phyloP scores from a whole-genome alignment of 768 basidiomycete genomes.

The Agrocybe chaxingu region DNA sequence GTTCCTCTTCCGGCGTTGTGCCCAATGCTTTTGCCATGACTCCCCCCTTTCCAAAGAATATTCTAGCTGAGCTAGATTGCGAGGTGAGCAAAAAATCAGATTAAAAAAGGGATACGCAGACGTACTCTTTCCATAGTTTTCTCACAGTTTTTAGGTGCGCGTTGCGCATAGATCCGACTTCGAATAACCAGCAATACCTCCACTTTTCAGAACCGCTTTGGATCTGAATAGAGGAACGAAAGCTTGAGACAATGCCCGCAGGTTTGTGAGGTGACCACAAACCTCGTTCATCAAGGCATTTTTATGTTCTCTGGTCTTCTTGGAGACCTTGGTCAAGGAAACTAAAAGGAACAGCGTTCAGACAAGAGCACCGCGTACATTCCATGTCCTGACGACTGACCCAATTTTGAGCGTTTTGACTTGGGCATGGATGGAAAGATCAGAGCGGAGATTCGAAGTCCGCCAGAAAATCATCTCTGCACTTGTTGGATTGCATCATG shows the following conservation, averaged over 20 bases:
- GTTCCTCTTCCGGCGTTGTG: slow-evolving; percentile 81
- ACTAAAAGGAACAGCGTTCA: slow-evolving; percentile 44
- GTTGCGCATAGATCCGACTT: slow-evolving; percentile 95
- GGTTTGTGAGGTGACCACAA: slow-evolving; percentile 16
- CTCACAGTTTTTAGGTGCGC: slow-evolving; percentile 91
- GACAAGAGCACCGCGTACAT: not conserved
- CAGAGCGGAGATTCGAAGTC: slow-evolving; percentile 41
- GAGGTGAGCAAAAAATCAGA: not conserved
- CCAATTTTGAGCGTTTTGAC: slow-evolving; percentile 87
- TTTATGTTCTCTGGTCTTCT: slow-evolving; percentile 94
- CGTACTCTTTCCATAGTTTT: slow-evolving; percentile 89
- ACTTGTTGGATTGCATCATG: slow-evolving; percentile 27
- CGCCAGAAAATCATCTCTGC: slow-evolving; percentile 37
- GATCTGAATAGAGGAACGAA: slow-evolving; percentile 44
- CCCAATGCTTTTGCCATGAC: slow-evolving; percentile 98
- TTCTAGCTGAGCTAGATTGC: slow-evolving; percentile 67
- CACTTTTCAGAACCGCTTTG: slow-evolving; percentile 85
- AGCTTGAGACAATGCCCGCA: not conserved
- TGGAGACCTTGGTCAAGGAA: slow-evolving; percentile 89
- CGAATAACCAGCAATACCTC: slow-evolving; percentile 94
- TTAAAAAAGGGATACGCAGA: slow-evolving; percentile 7
- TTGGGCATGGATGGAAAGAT: slow-evolving; percentile 61
- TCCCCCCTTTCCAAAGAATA: slow-evolving; percentile 83
- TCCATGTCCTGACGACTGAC: slow-evolving; percentile 39
- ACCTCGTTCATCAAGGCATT: slow-evolving; percentile 78